Evolutionary conservation across 371 early-diverging fungal species (phyloP), one percentile per base, ranked within the genome.

Genomic region (Haplosporangium sp.): DNA sequence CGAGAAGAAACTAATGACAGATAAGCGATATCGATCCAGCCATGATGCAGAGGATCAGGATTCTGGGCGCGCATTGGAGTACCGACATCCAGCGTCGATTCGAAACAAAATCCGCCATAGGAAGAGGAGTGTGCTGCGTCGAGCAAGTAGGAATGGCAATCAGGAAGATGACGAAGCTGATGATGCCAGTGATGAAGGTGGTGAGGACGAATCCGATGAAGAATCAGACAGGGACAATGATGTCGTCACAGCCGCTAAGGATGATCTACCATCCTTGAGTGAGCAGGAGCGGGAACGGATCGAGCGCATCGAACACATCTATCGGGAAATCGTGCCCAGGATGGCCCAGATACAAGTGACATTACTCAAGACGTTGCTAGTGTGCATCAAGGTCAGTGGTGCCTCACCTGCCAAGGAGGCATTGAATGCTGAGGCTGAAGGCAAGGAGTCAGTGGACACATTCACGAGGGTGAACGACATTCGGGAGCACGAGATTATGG

Each of bases 401-500:
- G 50, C 59, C 0, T 57, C 79, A 1, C 42, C 72, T 1, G 61
- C 65, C 51, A 79, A 72, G 50, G 79, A 79, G 5, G 67, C 79
- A 36, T 11, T 65, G n/a, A 62, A 60, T 13, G 54, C 61, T 3
- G 79, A 72, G 11, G 40, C 64, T 1, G 79, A 72, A 16, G 61
- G 57, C 36, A 79, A 72, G 42, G 73, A 72, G 13, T 59, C 73
- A 20, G 59, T 64, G n/a, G 79, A 79, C 41, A 23, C 79, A 13
- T 79, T 79, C 36, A 68, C 73, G 1, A 57, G 64, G 18, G 69
- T 65, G 1, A 79, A 79, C 52, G 79, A 79, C 36, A 72, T 79
- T 55, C 73, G 79, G 4, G 73, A 79, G 51, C 79, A 79, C 59
- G 95, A 95, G 68, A 89, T 91, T 20, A 87, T 92, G 36, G 90